These are phyloP conservation scores for Populus ilicifolia DNA, from an alignment of 345 rosid genomes.

Conservation along the genomic window DNA sequence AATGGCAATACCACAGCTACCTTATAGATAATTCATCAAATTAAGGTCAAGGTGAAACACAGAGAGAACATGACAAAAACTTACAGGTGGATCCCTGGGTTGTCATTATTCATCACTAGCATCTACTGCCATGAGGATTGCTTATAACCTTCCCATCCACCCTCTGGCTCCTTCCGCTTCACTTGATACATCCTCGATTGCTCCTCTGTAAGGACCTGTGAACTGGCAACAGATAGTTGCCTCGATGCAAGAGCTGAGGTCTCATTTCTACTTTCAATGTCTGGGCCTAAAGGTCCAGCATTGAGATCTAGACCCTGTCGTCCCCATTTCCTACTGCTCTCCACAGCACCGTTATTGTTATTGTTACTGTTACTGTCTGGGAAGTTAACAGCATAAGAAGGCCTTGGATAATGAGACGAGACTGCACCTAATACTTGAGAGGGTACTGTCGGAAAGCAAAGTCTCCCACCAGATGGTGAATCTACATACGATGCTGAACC, in stretches of 20 bases:
- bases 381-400: slow-evolving; percentile 50
- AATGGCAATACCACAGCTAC: not conserved
- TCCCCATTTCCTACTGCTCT: slow-evolving; percentile 59
- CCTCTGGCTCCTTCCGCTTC: slow-evolving; percentile 89
- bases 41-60: not conserved
- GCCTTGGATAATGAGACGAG: slow-evolving; percentile 55
- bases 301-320: slow-evolving; percentile 73
- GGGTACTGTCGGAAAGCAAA: slow-evolving; percentile 56
- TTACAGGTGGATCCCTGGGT: slow-evolving; percentile 29
- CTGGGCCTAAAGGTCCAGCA: slow-evolving; percentile 71
- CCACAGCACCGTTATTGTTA: slow-evolving; percentile 38
- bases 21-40: not conserved
- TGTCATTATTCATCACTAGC: slow-evolving; percentile 7
- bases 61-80: slow-evolving; percentile 13
- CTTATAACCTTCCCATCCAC: slow-evolving; percentile 83
- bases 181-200: slow-evolving; percentile 71
- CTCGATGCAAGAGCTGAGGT: slow-evolving; percentile 37
- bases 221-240: slow-evolving; percentile 46
- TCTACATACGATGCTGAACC: slow-evolving; percentile 65
- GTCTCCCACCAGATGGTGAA: slow-evolving; percentile 61
- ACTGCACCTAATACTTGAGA: slow-evolving; percentile 59
- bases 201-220: slow-evolving; percentile 59
- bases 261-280: slow-evolving; percentile 67
- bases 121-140: slow-evolving; percentile 79
- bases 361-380: slow-evolving; percentile 50